These are phyloP conservation scores for Crithidia expoeki DNA, from an alignment of 208 protist species.

Conservation along the genomic window DNA sequence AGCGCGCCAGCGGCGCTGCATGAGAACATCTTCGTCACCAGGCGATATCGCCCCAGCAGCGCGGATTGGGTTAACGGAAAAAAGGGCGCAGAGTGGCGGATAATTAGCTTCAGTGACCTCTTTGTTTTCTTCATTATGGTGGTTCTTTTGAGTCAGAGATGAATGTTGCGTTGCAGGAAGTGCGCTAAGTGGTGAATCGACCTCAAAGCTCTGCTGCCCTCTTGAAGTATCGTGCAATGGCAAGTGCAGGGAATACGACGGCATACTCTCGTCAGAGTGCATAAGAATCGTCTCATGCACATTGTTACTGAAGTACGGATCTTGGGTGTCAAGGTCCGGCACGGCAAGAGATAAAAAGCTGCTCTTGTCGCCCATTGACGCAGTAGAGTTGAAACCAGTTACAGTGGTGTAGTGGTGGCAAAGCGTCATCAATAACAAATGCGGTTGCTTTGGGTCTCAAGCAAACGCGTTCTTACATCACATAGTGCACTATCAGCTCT, in stretches of 20 bases:
- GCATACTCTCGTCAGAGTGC: constrained; percentile 5
- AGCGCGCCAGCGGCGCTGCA: constrained; percentile 25
- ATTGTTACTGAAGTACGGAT: neutral
- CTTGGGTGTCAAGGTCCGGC: neutral
- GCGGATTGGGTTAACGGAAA: constrained; percentile 2
- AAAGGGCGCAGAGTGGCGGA: constrained; percentile 11
- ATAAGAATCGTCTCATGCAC: neutral
- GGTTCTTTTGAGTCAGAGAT: neutral
- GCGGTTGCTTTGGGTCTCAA: no score
- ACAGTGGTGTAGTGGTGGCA: neutral
- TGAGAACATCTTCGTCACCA: constrained; percentile 8
- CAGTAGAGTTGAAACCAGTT: neutral
- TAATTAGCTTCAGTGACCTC: neutral
- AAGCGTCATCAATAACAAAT: no score
- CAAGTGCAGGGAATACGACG: neutral
- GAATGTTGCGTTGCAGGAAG: neutral
- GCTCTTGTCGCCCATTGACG: constrained; percentile 6
- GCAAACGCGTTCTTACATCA: no score
- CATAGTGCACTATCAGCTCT: no score
- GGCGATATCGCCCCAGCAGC: neutral
- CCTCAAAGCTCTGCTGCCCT: neutral
- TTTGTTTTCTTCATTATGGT: neutral
- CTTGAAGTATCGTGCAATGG: neutral
- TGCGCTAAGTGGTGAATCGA: neutral
- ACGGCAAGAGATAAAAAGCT: constrained; percentile 11